Percentiles rank a stretch among this genome's conserved stretches.
Conservation (phyloP, 345 rosid genomes). For the Syzygium jambos region DNA sequence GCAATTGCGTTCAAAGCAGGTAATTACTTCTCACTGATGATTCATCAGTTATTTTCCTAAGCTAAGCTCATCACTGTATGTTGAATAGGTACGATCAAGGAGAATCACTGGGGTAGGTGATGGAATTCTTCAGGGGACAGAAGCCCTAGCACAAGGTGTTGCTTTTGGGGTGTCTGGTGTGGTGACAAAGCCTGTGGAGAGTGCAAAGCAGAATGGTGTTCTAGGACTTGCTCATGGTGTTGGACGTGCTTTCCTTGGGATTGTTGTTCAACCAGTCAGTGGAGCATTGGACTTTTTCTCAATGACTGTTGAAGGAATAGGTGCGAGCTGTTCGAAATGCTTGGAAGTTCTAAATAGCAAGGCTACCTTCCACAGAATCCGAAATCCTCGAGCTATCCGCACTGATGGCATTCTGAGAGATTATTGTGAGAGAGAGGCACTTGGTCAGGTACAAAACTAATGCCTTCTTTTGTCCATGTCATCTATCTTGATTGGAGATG, state of each 20-base stretch:
- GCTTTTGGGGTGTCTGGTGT: constrained; percentile 99
- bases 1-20: constrained; percentile 94
- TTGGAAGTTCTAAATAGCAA: constrained; percentile 65
- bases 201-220: constrained; percentile 82
- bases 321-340: constrained; percentile 91
- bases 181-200: constrained; percentile 88
- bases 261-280: constrained; percentile 85
- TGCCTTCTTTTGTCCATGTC: background rate
- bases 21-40: constrained; percentile 9
- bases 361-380: constrained; percentile 55
- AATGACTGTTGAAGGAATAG: constrained; percentile 89
- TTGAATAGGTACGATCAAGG: constrained; percentile 78
- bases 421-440: constrained; percentile 82
- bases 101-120: constrained; percentile 95
- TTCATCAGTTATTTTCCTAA: background rate
- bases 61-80: constrained; percentile 1
- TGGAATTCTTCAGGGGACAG: constrained; percentile 92
- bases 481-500: background rate
- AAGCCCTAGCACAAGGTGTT: constrained; percentile 97
- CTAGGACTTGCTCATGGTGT: constrained; percentile 94
- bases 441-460: constrained; percentile 62
- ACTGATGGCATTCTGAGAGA: constrained; percentile 73
- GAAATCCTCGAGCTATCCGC: constrained; percentile 87
- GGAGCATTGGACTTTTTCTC: constrained; percentile 97
- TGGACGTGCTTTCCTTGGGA: constrained; percentile 81